Conservation (phyloP, 306 rosid species). For the Canavalia gladiata region DNA sequence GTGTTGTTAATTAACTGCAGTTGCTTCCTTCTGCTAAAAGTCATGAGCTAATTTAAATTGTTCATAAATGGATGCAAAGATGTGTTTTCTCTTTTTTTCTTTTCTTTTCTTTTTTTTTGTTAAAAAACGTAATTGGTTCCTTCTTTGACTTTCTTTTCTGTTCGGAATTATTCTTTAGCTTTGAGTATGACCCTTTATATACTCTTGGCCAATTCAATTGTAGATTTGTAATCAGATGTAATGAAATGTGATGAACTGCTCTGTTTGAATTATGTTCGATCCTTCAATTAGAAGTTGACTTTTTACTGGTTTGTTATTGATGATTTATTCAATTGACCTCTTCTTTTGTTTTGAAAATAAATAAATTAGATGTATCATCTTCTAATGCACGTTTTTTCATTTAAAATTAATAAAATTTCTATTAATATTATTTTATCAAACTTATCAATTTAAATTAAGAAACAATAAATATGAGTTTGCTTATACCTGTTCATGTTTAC, state of each 20-base stretch:
- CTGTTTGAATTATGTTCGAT: slow-evolving; percentile 8
- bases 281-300: neutral
- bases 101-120: neutral
- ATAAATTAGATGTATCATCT: too few species aligned
- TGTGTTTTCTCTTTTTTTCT: neutral
- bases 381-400: too few species aligned
- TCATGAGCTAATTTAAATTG: neutral
- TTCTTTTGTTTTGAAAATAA: too few species aligned
- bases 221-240: neutral
- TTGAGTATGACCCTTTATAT: neutral
- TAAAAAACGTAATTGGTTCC: neutral
- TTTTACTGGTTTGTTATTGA: neutral
- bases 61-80: neutral
- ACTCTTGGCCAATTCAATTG: slow-evolving; percentile 26
- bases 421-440: too few species aligned
- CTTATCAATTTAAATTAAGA: too few species aligned
- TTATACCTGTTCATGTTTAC: too few species aligned
- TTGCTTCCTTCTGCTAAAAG: neutral
- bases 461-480: too few species aligned
- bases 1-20: slow-evolving; percentile 28
- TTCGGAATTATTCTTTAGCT: slow-evolving; percentile 21
- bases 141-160: neutral
- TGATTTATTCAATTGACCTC: neutral
- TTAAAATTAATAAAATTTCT: too few species aligned
- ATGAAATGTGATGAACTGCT: slow-evolving; percentile 3